These are phyloP conservation scores for Neoscytalidium dimidiatum DNA, from an alignment of 2,329 filamentous ascomycete genomes.

Conservation along the genomic window DNA sequence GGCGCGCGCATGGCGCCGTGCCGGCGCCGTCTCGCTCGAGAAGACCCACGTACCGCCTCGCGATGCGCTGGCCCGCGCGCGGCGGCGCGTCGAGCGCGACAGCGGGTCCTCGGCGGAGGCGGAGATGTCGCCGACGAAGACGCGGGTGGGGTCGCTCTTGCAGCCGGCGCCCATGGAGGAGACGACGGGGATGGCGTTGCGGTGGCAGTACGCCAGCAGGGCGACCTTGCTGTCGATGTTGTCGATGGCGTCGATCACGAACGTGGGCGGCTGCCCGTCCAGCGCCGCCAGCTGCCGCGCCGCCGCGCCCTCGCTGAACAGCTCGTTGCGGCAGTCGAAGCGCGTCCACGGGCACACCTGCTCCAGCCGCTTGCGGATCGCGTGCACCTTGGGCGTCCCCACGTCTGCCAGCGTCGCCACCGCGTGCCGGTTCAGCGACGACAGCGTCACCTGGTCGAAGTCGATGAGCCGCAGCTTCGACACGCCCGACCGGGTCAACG, in stretches of 20 bases:
- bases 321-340: constrained; percentile 82
- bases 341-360: constrained; percentile 89
- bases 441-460: constrained; percentile 96
- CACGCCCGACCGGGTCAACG: constrained; percentile 86
- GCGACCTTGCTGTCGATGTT: constrained; percentile 97
- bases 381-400: constrained; percentile 87
- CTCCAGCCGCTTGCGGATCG: constrained; percentile 75
- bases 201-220: constrained; percentile 83
- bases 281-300: constrained; percentile 68
- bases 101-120: constrained; percentile 84
- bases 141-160: constrained; percentile 81
- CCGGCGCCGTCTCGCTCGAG: constrained; percentile 85
- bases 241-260: constrained; percentile 95
- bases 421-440: constrained; percentile 92
- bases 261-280: constrained; percentile 71
- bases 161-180: constrained; percentile 96
- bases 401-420: constrained; percentile 93
- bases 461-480: constrained; percentile 87
- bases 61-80: no score
- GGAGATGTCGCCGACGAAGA: constrained; percentile 90
- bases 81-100: constrained; percentile 78
- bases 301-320: constrained; percentile 72
- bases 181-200: constrained; percentile 76
- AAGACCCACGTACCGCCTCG: no score
- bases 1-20: constrained; percentile 79